Evolutionary conservation across 768 basidiomycete genomes (phyloP), one percentile per base, ranked within the genome.

Genomic region (Suillus clintonianus): DNA sequence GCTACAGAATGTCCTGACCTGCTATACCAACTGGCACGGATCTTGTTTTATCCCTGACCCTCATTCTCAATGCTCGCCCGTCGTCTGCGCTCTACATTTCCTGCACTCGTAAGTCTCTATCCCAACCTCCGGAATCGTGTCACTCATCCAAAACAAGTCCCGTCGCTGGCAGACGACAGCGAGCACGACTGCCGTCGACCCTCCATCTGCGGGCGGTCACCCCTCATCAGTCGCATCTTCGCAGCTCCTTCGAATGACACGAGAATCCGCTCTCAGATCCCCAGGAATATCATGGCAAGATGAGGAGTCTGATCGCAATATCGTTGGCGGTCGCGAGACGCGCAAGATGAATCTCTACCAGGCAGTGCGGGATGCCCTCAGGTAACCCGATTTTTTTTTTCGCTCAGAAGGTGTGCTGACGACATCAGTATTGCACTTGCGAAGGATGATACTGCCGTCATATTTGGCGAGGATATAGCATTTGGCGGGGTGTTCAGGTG

Each of bases 321-420:
- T 86, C 43, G 78, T 89, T 15, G 91, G 86, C 22, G 92, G 92
- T 17, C 85, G 92, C 58, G 91, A 94, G 76, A 96, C 94, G 24
- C 86, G 94, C 68, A 95, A 95, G 80, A 97, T 97, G 94, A 98
- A 98, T 73, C 80, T 90, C 68, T 97, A 95, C 76, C 95, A 97
- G 73, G 92, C 96, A 1, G 85, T 98, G 15, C 84, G 96, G 54
- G 94, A 97, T 73, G 94, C 94, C 3, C 85, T 97, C 81, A 90
- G 89, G 92, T 90, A 69, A 57, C 78, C 67, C 30, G 30, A 36
- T 58, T 53, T 7, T 54, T 53, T 7, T 54, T 7, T 19, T 42
- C 24, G 13, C 43, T 24, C 2, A 19, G 56, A 51, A 34, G 6
- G 13, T 13, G 11, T 66, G 11, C 43, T 72, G 45, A 76, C 55